Percentiles rank a stretch among this genome's conserved stretches.
phyloP scores from a whole-genome alignment of 1,284 basidiomycete species.

The Microbotryum scabiosae region DNA sequence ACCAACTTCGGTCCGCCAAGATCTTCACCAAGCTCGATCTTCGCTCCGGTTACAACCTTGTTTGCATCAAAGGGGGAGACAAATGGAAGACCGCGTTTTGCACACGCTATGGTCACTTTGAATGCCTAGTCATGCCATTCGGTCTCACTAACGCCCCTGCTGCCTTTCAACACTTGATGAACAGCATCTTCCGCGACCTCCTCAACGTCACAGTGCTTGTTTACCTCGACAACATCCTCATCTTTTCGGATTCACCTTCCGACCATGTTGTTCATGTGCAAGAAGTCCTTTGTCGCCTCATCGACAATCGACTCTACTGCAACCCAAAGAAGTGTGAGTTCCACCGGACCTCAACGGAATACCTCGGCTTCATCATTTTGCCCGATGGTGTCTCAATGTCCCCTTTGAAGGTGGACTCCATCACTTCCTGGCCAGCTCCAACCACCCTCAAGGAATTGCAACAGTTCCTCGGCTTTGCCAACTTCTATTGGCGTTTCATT shows the following conservation, averaged over 20 bases:
- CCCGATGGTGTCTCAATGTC: slow-evolving; percentile 42
- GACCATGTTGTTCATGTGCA: slow-evolving; percentile 36
- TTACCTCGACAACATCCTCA: slow-evolving; percentile 40
- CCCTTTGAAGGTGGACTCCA: slow-evolving; percentile 41
- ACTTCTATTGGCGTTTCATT: slow-evolving; percentile 46
- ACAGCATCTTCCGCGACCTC: slow-evolving; percentile 35
- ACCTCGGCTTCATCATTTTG: slow-evolving; percentile 44
- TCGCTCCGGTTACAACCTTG: slow-evolving; percentile 35
- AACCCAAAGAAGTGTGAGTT: slow-evolving; percentile 20
- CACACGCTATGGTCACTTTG: slow-evolving; percentile 41
- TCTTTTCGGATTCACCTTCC: slow-evolving; percentile 44
- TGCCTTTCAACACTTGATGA: slow-evolving; percentile 39
- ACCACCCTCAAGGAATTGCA: slow-evolving; percentile 37
- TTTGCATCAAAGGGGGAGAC: slow-evolving; percentile 34
- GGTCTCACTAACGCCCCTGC: slow-evolving; percentile 44
- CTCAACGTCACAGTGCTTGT: slow-evolving; percentile 35
- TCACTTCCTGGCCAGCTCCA: slow-evolving; percentile 43
- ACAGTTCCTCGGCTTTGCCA: slow-evolving; percentile 42
- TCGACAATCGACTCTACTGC: slow-evolving; percentile 13
- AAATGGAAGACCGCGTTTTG: slow-evolving; percentile 42
- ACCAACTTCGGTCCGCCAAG: slow-evolving; percentile 36
- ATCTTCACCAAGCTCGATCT: slow-evolving; percentile 40
- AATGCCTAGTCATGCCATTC: slow-evolving; percentile 44
- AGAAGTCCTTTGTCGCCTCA: slow-evolving; percentile 41
- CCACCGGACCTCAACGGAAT: slow-evolving; percentile 37